phyloP scores from a whole-genome alignment of 176 grass and related monocot species.

The Tillandsia fasciculata region DNA sequence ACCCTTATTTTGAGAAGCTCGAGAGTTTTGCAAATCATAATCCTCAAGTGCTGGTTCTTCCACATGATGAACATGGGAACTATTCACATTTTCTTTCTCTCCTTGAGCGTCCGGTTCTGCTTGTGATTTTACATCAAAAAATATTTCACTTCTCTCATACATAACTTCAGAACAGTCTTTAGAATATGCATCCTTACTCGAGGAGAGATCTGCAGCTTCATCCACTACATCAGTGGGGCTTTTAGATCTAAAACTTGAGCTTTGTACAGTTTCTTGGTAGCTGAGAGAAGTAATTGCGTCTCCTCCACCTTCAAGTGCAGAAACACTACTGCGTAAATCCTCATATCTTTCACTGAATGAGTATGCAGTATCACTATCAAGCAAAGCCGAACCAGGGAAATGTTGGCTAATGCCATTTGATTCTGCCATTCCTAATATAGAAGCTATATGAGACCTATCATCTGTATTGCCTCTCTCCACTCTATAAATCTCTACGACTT shows the following conservation, averaged over 20 bases:
- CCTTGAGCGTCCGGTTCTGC: slow-evolving; percentile 1
- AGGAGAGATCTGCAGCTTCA: slow-evolving; percentile 19
- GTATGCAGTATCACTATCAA: slow-evolving; percentile 8
- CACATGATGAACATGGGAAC: slow-evolving; percentile 10
- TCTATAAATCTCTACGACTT: slow-evolving; percentile 32
- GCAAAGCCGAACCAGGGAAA: slow-evolving; percentile 16
- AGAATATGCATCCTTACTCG: slow-evolving; percentile 1
- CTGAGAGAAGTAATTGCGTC: slow-evolving; percentile 23
- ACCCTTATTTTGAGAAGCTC: slow-evolving; percentile 19
- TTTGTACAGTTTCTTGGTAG: slow-evolving; percentile 24
- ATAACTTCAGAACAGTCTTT: slow-evolving; percentile 16
- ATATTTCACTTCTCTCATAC: slow-evolving; percentile 8
- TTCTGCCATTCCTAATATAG: slow-evolving; percentile 22
- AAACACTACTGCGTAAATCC: slow-evolving; percentile 15
- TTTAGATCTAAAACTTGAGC: slow-evolving; percentile 8
- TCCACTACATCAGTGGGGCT: slow-evolving; percentile 19
- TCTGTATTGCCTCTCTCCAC: slow-evolving; percentile 13
- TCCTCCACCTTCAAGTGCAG: slow-evolving; percentile 19
- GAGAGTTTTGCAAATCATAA: slow-evolving; percentile 21
- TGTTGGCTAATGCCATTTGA: slow-evolving; percentile 11
- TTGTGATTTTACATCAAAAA: slow-evolving; percentile 18
- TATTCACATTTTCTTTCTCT: slow-evolving; percentile 16
- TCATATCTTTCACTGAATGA: slow-evolving; percentile 25
- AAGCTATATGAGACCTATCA: slow-evolving; percentile 21
- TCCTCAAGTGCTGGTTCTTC: slow-evolving; percentile 22